These are phyloP conservation scores for Gonapodya prolifera DNA, from an alignment of 192 early-diverging fungal genomes.

Conservation along the genomic window DNA sequence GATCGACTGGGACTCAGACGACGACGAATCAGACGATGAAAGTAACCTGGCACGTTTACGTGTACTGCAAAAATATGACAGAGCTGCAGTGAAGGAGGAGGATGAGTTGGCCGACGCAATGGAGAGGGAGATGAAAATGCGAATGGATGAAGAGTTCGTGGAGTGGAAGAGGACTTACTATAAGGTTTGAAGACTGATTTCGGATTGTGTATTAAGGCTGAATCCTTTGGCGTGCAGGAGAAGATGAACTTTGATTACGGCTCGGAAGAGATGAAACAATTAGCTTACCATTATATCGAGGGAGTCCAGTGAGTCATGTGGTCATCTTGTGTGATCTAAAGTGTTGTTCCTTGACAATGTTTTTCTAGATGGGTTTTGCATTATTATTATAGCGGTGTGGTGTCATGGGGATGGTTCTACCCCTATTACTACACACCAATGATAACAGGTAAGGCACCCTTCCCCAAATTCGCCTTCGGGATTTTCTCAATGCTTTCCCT, in stretches of 20 bases:
- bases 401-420: constrained; percentile 97
- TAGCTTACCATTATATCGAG: constrained; percentile 65
- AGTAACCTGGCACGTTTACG: neutral
- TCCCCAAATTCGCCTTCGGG: neutral
- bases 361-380: constrained; percentile 66
- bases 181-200: neutral
- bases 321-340: neutral
- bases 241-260: neutral
- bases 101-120: neutral
- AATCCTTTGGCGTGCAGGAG: neutral
- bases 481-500: constrained; percentile 34
- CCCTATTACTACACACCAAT: constrained; percentile 87
- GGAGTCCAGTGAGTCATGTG: constrained; percentile 51
- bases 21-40: constrained; percentile 6
- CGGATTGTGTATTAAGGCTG: constrained; percentile 14
- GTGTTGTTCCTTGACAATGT: neutral
- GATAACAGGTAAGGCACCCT: constrained; percentile 16
- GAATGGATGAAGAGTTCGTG: neutral
- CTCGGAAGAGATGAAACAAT: neutral
- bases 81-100: neutral
- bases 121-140: neutral
- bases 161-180: constrained; percentile 9
- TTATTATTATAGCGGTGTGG: constrained; percentile 93
- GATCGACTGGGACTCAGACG: constrained; percentile 5
- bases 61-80: neutral